Conservation (phyloP, 2,329 filamentous ascomycete species). For the Alternaria triticimaculans region DNA sequence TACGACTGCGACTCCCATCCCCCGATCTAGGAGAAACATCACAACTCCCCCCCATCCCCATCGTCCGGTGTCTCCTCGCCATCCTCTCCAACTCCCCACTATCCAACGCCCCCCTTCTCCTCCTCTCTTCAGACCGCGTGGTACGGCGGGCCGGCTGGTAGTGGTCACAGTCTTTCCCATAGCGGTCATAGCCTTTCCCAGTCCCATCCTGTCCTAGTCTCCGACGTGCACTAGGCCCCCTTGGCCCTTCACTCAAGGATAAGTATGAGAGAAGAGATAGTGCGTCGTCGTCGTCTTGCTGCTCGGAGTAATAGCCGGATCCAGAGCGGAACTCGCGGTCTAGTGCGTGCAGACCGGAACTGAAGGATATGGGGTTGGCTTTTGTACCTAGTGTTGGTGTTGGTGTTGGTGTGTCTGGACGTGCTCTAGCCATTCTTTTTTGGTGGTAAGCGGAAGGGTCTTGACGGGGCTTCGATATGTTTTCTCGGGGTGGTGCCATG, state of each 20-base stretch:
- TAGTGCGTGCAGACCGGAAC: background rate
- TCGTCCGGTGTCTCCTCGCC: background rate
- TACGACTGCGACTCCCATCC: background rate
- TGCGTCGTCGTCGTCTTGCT: background rate
- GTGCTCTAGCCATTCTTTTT: background rate
- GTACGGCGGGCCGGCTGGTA: background rate
- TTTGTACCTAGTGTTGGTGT: background rate
- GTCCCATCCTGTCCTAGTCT: background rate
- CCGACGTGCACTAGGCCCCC: background rate
- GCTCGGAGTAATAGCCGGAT: background rate
- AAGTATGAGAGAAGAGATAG: background rate
- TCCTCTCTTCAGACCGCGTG: background rate
- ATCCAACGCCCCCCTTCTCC: background rate
- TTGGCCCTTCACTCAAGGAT: background rate
- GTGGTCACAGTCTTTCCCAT: background rate
- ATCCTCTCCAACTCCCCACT: background rate
- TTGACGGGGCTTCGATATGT: background rate
- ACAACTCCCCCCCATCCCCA: background rate
- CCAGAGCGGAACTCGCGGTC: background rate
- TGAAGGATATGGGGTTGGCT: background rate
- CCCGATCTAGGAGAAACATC: background rate
- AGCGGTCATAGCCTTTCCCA: background rate
- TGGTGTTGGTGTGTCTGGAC: background rate
- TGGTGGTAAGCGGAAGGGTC: background rate
- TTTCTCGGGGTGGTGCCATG: background rate